Conservation (phyloP, 208 protist genomes). For the Crithidia sp. region DNA sequence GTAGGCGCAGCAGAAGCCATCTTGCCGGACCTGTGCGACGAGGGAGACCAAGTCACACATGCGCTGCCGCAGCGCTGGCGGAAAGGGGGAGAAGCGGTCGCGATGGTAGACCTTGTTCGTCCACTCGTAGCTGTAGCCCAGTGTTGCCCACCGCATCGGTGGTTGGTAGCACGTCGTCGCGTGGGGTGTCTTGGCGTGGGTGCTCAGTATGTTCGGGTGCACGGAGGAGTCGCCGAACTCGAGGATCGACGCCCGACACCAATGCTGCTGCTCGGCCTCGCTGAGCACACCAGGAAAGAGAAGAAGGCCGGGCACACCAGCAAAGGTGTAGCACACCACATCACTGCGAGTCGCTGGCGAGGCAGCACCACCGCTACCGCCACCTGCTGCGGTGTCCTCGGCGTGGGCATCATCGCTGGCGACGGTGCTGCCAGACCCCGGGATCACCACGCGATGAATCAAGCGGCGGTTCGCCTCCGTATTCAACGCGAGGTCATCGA, state of each 20-base stretch:
- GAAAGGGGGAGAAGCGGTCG: constrained; percentile 64
- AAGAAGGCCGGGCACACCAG: constrained; percentile 67
- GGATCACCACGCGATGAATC: constrained; percentile 44
- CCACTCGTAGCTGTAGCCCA: constrained; percentile 92
- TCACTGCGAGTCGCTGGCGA: neutral
- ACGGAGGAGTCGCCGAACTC: constrained; percentile 58
- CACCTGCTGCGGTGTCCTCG: too few relatives aligned
- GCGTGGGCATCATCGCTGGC: too few relatives aligned
- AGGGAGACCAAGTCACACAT: constrained; percentile 51
- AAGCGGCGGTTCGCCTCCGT: constrained; percentile 46
- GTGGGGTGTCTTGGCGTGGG: constrained; percentile 62
- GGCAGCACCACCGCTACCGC: too few relatives aligned
- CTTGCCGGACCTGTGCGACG: constrained; percentile 48
- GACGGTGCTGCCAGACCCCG: neutral
- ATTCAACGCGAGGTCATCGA: constrained; percentile 58
- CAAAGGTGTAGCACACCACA: constrained; percentile 72
- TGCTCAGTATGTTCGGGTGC: constrained; percentile 87
- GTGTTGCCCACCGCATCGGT: constrained; percentile 88
- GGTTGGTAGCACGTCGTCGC: constrained; percentile 75
- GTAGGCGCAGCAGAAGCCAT: constrained; percentile 29
- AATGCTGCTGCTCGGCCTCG: constrained; percentile 52
- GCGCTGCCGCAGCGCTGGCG: constrained; percentile 38
- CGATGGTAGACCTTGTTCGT: constrained; percentile 77
- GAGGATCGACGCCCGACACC: constrained; percentile 65
- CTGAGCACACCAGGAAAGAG: constrained; percentile 66